These are phyloP conservation scores for Botrytis squamosa DNA, from an alignment of 2,329 filamentous ascomycete genomes.

Conservation along the genomic window DNA sequence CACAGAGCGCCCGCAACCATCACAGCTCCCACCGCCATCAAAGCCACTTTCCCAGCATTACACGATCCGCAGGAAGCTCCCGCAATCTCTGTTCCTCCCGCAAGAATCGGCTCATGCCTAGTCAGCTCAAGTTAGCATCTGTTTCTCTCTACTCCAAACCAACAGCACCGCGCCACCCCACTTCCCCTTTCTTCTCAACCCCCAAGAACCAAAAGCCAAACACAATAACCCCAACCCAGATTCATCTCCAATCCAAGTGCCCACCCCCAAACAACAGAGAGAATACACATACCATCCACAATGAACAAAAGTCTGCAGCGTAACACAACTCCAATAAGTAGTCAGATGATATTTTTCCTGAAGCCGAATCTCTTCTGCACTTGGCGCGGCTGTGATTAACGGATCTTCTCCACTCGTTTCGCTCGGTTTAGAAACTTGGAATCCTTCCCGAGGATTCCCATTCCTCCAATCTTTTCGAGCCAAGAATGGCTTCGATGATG, in stretches of 20 bases:
- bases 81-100: constrained; percentile 36
- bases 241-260: neutral
- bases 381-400: constrained; percentile 26
- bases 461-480: neutral
- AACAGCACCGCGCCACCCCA: neutral
- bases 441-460: neutral
- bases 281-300: constrained; percentile 32
- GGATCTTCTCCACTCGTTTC: neutral
- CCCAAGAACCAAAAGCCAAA: neutral
- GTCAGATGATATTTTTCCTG: constrained; percentile 37
- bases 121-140: neutral
- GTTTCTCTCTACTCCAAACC: neutral
- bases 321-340: constrained; percentile 36
- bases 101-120: constrained; percentile 35
- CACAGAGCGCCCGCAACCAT: constrained; percentile 21
- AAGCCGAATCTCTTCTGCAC: constrained; percentile 21
- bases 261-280: neutral
- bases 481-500: neutral
- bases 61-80: constrained; percentile 22
- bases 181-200: neutral
- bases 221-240: neutral
- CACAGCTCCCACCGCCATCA: constrained; percentile 21
- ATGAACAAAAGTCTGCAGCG: constrained; percentile 26
- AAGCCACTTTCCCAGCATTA: constrained; percentile 10
- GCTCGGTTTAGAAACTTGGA: neutral